Conservation (phyloP, 2,329 filamentous ascomycete species). For the Trichophyton schoenleinii region DNA sequence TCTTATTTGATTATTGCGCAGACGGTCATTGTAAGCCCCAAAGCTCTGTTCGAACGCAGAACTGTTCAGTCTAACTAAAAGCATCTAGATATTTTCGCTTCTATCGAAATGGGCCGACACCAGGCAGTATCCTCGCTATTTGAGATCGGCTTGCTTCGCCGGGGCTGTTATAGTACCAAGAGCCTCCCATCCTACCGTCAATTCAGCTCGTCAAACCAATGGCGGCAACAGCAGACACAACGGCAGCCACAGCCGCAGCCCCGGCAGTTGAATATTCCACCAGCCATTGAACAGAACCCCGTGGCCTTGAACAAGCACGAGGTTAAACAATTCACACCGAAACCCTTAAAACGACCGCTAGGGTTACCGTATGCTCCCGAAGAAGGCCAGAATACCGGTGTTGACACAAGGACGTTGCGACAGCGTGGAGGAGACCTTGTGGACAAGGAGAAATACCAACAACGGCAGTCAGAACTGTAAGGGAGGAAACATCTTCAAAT, state of each 20-base stretch:
- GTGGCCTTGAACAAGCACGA: not conserved
- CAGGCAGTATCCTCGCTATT: not conserved
- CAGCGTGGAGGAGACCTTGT: constrained; percentile 69
- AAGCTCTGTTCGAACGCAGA: not conserved
- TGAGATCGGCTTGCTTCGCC: not conserved
- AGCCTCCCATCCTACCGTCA: not conserved
- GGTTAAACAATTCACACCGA: constrained; percentile 4
- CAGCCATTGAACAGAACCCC: constrained; percentile 1
- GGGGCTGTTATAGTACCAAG: not conserved
- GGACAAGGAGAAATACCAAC: constrained; percentile 72
- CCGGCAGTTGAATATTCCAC: not conserved
- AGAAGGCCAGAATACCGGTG: constrained; percentile 68
- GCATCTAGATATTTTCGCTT: not conserved
- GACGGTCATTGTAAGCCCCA: not conserved
- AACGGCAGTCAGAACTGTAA: constrained; percentile 62
- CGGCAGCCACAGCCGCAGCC: not conserved
- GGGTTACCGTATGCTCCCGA: constrained; percentile 63
- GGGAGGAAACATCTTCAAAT: not conserved
- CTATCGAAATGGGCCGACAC: not conserved
- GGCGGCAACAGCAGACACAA: not conserved
- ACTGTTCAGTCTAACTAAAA: not conserved
- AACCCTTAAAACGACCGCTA: constrained; percentile 56
- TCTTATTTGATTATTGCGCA: not conserved
- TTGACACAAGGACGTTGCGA: constrained; percentile 53
- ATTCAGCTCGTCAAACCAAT: constrained; percentile 1